Evolutionary conservation across 2,329 filamentous ascomycete species (phyloP).

Genomic region (Hypoxylon sp.): DNA sequence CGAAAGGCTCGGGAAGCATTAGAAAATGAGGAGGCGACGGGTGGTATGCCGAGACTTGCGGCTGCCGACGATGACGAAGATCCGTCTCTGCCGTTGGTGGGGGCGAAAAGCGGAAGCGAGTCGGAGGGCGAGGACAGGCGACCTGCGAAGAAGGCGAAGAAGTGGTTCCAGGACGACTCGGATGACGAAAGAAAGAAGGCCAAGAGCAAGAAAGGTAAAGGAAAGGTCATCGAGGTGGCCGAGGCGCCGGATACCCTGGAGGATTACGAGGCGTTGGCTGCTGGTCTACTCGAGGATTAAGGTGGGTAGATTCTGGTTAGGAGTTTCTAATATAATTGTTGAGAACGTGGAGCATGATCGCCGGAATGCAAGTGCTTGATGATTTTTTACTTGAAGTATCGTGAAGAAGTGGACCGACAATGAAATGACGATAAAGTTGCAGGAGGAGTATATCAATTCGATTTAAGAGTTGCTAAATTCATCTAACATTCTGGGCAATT

Average conservation of each 20-base stretch:
- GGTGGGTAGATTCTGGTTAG: conserved; percentile 22
- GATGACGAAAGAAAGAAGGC: conserved; percentile 58
- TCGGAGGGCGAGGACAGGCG: conserved; percentile 53
- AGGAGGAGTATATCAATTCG: no score
- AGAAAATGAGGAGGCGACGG: conserved; percentile 51
- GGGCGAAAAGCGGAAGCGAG: conserved; percentile 44
- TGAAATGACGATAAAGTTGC: no score
- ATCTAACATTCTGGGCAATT: no score
- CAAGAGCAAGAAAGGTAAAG: conserved; percentile 56
- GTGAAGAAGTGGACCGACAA: no score
- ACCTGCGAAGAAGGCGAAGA: conserved; percentile 73
- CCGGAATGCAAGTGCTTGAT: no score
- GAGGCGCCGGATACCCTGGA: conserved; percentile 81
- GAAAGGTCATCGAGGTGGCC: conserved; percentile 66
- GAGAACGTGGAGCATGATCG: no score
- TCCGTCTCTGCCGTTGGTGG: conserved; percentile 64
- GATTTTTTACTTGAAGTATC: no score
- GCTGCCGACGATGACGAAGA: conserved; percentile 58
- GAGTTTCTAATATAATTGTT: no score
- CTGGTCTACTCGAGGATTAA: conserved; percentile 68
- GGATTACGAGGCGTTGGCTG: conserved; percentile 79
- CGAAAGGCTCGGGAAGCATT: conserved; percentile 71
- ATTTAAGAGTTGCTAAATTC: no score
- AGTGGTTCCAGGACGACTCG: conserved; percentile 78
- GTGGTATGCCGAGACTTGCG: conserved; percentile 49